phyloP scores from a whole-genome alignment of 2,329 filamentous ascomycete species.

The Arthrinium puccinioides region DNA sequence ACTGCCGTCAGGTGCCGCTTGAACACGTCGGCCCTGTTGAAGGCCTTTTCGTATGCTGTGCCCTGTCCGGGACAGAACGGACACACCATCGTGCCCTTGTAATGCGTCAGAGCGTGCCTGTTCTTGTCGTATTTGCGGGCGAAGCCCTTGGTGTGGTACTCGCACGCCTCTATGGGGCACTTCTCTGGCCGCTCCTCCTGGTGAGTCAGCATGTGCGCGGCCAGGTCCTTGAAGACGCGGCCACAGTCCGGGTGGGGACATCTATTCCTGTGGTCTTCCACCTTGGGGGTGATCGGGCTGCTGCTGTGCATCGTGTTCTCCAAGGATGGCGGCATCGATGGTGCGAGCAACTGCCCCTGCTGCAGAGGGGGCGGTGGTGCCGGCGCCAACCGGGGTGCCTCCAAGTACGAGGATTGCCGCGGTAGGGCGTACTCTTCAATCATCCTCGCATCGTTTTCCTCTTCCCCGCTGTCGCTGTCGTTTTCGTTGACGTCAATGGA shows the following conservation, averaged over 20 bases:
- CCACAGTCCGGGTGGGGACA: constrained; percentile 83
- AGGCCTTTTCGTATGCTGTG: constrained; percentile 85
- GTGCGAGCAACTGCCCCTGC: constrained; percentile 21
- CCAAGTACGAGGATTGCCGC: constrained; percentile 20
- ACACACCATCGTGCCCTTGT: constrained; percentile 96
- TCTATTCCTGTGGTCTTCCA: constrained; percentile 33
- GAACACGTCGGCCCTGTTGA: constrained; percentile 93
- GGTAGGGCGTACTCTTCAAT: constrained; percentile 42
- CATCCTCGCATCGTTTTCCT: constrained; percentile 35
- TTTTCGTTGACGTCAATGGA: constrained; percentile 37
- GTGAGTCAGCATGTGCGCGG: constrained; percentile 92
- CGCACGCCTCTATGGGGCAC: constrained; percentile 85
- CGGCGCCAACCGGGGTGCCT: constrained; percentile 24
- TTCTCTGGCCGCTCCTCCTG: constrained; percentile 88
- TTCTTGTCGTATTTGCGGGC: constrained; percentile 97
- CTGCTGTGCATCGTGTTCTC: constrained; percentile 25
- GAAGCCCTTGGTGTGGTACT: constrained; percentile 89
- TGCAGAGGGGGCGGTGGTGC: constrained; percentile 18
- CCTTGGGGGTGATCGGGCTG: constrained; percentile 21
- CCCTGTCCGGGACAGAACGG: constrained; percentile 89
- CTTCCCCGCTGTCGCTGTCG: constrained; percentile 43
- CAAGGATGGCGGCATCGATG: constrained; percentile 22
- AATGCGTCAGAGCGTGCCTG: constrained; percentile 86
- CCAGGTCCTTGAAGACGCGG: constrained; percentile 81
- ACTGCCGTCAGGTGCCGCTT: constrained; percentile 88